Conservation (phyloP, 2,329 filamentous ascomycete genomes). For the Aureobasidium sp. region DNA sequence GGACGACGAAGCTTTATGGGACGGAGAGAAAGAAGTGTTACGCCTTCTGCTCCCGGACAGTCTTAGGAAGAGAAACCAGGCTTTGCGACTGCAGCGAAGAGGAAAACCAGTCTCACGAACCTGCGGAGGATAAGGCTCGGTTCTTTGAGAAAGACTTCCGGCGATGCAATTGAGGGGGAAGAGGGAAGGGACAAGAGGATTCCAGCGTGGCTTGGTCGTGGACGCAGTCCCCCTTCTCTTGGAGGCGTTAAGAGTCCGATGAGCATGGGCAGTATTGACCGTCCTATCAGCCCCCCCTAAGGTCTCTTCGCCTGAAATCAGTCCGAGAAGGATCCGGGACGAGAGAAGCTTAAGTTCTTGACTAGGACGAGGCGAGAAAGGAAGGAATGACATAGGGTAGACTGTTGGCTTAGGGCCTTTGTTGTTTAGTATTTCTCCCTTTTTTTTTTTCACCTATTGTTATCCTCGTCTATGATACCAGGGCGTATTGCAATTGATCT, state of each 20-base stretch:
- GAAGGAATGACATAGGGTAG: too few species aligned
- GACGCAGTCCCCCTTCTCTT: not conserved
- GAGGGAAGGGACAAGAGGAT: not conserved
- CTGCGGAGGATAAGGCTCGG: not conserved
- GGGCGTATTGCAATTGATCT: too few species aligned
- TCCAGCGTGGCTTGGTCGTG: not conserved
- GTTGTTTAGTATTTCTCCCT: too few species aligned
- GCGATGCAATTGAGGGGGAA: not conserved
- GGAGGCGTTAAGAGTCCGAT: not conserved
- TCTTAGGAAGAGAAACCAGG: not conserved
- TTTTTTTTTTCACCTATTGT: too few species aligned
- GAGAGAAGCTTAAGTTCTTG: not conserved
- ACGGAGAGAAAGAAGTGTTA: conserved; percentile 16
- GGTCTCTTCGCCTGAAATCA: not conserved
- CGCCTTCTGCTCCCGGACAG: conserved; percentile 1
- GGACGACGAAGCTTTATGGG: conserved; percentile 18
- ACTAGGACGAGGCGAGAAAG: too few species aligned
- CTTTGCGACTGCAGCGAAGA: not conserved
- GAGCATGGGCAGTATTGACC: not conserved
- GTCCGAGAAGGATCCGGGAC: not conserved
- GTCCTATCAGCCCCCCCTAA: not conserved
- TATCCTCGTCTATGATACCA: too few species aligned
- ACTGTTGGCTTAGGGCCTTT: too few species aligned
- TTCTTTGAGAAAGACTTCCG: not conserved
- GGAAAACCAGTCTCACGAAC: not conserved